Evolutionary conservation across 148 eudicot species (phyloP), one percentile per base, ranked within the genome.

Genomic region (Amaranthus cruentus): DNA sequence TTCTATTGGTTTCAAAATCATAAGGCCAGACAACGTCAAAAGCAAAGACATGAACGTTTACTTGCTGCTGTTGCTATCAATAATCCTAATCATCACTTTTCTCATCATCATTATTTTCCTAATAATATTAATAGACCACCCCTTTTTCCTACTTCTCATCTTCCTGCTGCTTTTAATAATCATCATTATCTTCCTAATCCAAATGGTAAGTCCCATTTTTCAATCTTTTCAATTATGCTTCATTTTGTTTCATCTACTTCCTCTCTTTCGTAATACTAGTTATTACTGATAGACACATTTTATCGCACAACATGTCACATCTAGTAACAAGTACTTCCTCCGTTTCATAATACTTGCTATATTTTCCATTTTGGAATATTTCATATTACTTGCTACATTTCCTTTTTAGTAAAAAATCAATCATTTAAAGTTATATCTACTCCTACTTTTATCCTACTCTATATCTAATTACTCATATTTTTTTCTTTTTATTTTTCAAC

Each of bases 1-100:
- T 92, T 92, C 75, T 92, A 92, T 63, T 92, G 98, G 98, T 92
- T 92, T 73, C 98, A 92, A 47, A 92, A 92, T 81, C 98, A 92
- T 63, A 92, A 92, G 75, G 96, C 98, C 0, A 80, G 98, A 56
- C 96, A 90, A 55, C 87, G 98, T 58, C 98, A 92, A 75, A 92
- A 90, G 54, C 89, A 84, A 73, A 83, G 87, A 66, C 90, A 85
- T 79, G 87, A 92, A 6, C 89, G 77, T 55, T 68, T 76, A 4
- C 42, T 62, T 21, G 72, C 55, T 71, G 62, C 60, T 64, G 46
- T 18, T 63, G n/a, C 54, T 76, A 67, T 69, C 66, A 75, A 28
- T 42, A 80, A 71, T 63, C 47, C 44, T 48, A 49, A 21, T 75
- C 71, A 9, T 62, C 59, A n/a, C 4, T 63, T 67, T 55, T 6